Evolutionary conservation across 306 rosid genomes (phyloP), one percentile per base, ranked within the genome.

Genomic region (Trifolium fragiferum): DNA sequence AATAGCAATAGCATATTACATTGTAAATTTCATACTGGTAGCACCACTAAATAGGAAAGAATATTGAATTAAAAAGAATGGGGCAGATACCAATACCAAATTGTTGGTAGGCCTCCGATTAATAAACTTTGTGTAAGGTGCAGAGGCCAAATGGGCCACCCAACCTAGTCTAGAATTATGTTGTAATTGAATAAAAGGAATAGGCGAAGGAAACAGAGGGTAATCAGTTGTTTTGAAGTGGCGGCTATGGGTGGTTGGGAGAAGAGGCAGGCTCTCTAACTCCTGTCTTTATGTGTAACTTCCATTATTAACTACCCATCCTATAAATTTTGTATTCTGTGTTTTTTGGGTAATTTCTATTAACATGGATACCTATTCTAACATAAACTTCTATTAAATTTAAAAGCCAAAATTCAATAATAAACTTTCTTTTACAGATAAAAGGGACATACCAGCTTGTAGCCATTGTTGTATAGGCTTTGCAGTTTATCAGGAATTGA

Each of bases 401-500:
- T 40, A 35, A 40, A 37, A 41, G 65, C 23, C 47, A 70, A 62
- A 66, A 30, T 37, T 41, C 43, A 18, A 27, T 23, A 21, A 61
- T 32, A 41, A 47, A 67, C 57, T 63, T 55, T 70, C 44, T 61
- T 68, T 68, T 60, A 58, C 33, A 55, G 46, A 76, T 68, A 74
- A 23, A 41, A 67, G 51, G 80, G 37, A 79, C 87, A 54, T 23
- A 91, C 98, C 97, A 94, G 92, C 83, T 94, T 94, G 80, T 86
- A 91, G 79, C 97, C 98, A 82, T 94, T 86, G 57, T 76, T 78
- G 82, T 94, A 86, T 81, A 94, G 81, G 86, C 86, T 84, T 81
- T 80, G 89, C 18, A 94, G 88, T 84, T 88, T 94, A 81, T 84
- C 89, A 78, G 98, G 97, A 77, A 94, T 87, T 69, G 90, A 86